Conservation (phyloP, 768 basidiomycete species). For the Lyophyllum atratum region DNA sequence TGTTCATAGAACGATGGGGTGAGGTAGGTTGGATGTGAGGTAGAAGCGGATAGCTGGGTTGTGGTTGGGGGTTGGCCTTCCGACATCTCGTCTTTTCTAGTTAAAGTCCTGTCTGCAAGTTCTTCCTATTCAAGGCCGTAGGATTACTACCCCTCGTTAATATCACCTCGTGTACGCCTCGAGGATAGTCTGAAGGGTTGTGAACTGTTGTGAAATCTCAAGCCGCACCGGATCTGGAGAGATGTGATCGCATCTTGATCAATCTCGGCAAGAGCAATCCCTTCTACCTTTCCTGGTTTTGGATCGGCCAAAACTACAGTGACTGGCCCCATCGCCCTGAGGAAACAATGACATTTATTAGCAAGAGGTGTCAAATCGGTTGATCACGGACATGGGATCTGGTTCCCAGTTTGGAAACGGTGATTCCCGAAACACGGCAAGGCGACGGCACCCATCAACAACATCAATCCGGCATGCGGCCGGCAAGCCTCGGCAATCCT, state of each 20-base stretch:
- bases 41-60: background rate
- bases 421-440: background rate
- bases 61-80: background rate
- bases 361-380: constrained; percentile 2
- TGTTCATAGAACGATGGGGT: background rate
- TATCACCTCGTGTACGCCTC: constrained; percentile 33
- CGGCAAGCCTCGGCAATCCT: too few relatives aligned
- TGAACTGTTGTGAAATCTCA: constrained; percentile 18
- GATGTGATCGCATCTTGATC: constrained; percentile 19
- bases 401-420: constrained; percentile 1
- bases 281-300: background rate
- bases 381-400: constrained; percentile 2
- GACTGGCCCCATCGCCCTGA: background rate
- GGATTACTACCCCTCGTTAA: constrained; percentile 24
- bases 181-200: constrained; percentile 18
- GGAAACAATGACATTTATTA: background rate
- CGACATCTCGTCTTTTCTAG: constrained; percentile 22
- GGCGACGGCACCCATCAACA: background rate
- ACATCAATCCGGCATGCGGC: too few relatives aligned
- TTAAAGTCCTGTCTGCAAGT: constrained; percentile 5
- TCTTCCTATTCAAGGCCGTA: constrained; percentile 26
- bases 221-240: constrained; percentile 4
- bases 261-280: background rate
- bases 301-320: background rate
- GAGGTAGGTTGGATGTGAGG: background rate